Base-by-base conservation (phyloP, 345 rosid genomes). In the Sonneratia alba region DNA sequence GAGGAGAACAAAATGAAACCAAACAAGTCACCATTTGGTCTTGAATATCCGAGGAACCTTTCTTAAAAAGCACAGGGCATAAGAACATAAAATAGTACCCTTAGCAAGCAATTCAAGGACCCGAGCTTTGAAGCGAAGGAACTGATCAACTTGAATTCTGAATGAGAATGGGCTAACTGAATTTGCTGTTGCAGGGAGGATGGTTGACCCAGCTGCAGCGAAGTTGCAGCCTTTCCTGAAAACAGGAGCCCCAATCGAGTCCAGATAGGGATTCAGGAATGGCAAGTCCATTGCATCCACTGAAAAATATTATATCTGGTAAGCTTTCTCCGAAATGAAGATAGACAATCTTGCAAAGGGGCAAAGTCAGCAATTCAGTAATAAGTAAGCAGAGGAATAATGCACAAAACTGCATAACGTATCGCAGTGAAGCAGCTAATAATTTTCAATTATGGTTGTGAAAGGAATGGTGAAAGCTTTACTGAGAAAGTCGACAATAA, bases 231-330 rank as follows among this genome's bases (percentile, higher is more conserved):
- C 99, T 74, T 72, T 90, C 6, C 76, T 87, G 79, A 92, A 92
- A 82, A 77, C 92, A 5, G 99, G 99, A 11, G 74, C 15, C 32
- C 99, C 99, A 15, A 90, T 49, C 67, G 99, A 86, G 70, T 95
- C 97, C 80, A 95, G 77, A 79, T 95, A 90, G 3, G 97, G 88
- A 79, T 89, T 90, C 65, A 95, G 84, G 77, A 92, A 90, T 49
- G 97, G 97, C 56, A 90, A 75, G 78, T 92, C 93, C 97, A 95
- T 90, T 72, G 88, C 97, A 80, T 87, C 97, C 97, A 90, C 99
- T 95, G 84, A 68, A 76, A 69, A 47, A 34, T 34, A 62, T 27
- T 37, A 24, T 62, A 27, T 62, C 38, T 32, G 6, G 66, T n/a
- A 34, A 62, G 66, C 16, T 62, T 27, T 27, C 32, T 24, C 36